phyloP scores from a whole-genome alignment of 2,329 filamentous ascomycete genomes.

The Exophiala oligosperma region DNA sequence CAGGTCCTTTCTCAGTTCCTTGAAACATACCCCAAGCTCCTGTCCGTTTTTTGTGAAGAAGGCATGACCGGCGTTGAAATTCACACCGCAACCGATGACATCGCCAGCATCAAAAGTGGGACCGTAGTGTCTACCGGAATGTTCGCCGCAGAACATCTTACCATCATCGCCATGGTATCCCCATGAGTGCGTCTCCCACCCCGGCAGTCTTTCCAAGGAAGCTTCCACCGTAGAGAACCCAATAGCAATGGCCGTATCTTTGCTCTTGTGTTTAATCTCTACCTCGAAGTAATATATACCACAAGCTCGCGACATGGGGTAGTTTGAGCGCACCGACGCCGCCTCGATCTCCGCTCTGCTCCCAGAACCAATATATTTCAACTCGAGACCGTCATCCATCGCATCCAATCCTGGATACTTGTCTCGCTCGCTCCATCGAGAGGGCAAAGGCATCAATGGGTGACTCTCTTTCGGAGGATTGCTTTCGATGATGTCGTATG shows the following conservation, averaged over 20 bases:
- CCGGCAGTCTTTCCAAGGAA: constrained; percentile 60
- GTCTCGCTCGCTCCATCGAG: constrained; percentile 78
- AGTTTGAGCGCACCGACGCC: constrained; percentile 76
- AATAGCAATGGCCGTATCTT: constrained; percentile 60
- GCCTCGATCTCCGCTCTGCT: constrained; percentile 71
- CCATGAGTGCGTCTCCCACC: constrained; percentile 67
- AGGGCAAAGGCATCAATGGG: constrained; percentile 69
- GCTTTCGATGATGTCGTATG: constrained; percentile 82
- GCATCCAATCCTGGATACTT: constrained; percentile 74
- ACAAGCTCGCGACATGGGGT: constrained; percentile 83
- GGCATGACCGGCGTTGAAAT: constrained; percentile 60
- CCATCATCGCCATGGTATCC: constrained; percentile 69
- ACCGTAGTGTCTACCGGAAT: constrained; percentile 58
- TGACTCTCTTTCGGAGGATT: constrained; percentile 62
- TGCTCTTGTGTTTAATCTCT: constrained; percentile 64
- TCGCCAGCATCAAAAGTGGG: constrained; percentile 60
- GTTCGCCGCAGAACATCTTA: constrained; percentile 60
- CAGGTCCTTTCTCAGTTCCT: constrained; percentile 41
- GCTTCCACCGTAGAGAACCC: constrained; percentile 63
- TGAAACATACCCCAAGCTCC: constrained; percentile 56
- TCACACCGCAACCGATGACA: constrained; percentile 65
- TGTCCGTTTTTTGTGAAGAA: constrained; percentile 67
- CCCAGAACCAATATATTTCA: constrained; percentile 59
- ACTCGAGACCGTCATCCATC: constrained; percentile 69
- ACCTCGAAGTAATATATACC: constrained; percentile 94